A percentile compares a stretch with the other conserved stretches of the same genome.
Conservation (phyloP, 1,284 basidiomycete species). For the Mycena sp. region DNA sequence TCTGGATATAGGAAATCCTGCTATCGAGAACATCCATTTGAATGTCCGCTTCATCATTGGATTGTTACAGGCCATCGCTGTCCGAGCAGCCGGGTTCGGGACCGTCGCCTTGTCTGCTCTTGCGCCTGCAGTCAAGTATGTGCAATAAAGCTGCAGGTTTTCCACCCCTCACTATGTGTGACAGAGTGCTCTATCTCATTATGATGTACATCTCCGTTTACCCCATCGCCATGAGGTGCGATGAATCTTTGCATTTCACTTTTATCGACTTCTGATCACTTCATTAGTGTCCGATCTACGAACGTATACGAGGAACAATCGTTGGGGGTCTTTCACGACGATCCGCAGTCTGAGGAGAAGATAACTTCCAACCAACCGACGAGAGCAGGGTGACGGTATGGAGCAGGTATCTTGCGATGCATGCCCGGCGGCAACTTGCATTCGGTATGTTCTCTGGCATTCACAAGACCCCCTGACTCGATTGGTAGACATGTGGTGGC, state of each 20-base stretch:
- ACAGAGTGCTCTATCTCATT: slow-evolving; percentile 83
- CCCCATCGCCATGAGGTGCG: slow-evolving; percentile 78
- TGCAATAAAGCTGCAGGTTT: slow-evolving; percentile 27
- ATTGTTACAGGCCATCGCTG: slow-evolving; percentile 79
- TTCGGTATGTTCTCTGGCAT: slow-evolving; percentile 65
- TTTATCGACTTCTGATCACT: slow-evolving; percentile 1
- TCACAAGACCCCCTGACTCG: slow-evolving; percentile 7
- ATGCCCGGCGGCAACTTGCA: slow-evolving; percentile 88
- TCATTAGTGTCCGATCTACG: slow-evolving; percentile 86
- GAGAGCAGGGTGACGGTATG: slow-evolving; percentile 70
- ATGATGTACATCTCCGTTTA: slow-evolving; percentile 91
- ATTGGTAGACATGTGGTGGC: slow-evolving; percentile 87
- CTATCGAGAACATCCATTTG: slow-evolving; percentile 75
- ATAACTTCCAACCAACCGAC: slow-evolving; percentile 49
- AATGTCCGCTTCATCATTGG: slow-evolving; percentile 74
- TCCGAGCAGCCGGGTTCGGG: slow-evolving; percentile 89
- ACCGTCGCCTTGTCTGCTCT: slow-evolving; percentile 77
- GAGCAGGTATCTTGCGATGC: slow-evolving; percentile 81
- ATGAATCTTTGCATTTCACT: background rate
- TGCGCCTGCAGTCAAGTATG: slow-evolving; percentile 87
- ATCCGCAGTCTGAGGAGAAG: slow-evolving; percentile 60
- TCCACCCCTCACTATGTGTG: slow-evolving; percentile 23
- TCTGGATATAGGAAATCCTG: slow-evolving; percentile 85
- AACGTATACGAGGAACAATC: slow-evolving; percentile 97
- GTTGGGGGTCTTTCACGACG: slow-evolving; percentile 75